These are phyloP conservation scores for Phialophora macrospora DNA, from an alignment of 2,329 filamentous ascomycete genomes.

Conservation along the genomic window DNA sequence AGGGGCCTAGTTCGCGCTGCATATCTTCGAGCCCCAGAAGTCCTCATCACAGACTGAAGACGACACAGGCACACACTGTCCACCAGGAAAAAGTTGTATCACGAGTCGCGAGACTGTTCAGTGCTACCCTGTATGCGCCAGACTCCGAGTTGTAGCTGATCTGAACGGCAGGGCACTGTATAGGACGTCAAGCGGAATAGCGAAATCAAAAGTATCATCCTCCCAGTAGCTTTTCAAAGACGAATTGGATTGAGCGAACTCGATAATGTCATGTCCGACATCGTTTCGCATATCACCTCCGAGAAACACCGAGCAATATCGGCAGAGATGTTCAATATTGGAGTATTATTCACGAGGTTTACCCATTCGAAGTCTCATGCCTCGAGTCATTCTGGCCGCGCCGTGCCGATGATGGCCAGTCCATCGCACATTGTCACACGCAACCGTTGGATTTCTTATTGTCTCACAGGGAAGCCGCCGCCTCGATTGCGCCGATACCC, in stretches of 20 bases:
- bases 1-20: neutral
- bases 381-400: neutral
- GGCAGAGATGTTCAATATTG: neutral
- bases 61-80: neutral
- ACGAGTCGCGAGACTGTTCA: too few relatives aligned
- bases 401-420: neutral
- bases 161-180: neutral
- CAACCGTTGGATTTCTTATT: neutral
- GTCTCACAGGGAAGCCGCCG: slow-evolving; percentile 49
- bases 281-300: neutral
- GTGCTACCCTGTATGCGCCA: neutral
- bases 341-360: neutral
- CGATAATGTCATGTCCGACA: neutral
- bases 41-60: neutral
- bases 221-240: neutral
- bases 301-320: neutral
- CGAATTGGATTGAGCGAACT: neutral
- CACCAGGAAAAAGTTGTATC: neutral
- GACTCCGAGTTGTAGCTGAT: neutral
- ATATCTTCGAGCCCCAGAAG: neutral
- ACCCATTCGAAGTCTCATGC: neutral
- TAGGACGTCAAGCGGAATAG: neutral
- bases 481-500: slow-evolving; percentile 66
- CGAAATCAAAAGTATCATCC: neutral
- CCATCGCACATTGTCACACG: neutral